Conservation (phyloP, 495 filamentous ascomycete genomes). For the Aspergillus biplanus region DNA sequence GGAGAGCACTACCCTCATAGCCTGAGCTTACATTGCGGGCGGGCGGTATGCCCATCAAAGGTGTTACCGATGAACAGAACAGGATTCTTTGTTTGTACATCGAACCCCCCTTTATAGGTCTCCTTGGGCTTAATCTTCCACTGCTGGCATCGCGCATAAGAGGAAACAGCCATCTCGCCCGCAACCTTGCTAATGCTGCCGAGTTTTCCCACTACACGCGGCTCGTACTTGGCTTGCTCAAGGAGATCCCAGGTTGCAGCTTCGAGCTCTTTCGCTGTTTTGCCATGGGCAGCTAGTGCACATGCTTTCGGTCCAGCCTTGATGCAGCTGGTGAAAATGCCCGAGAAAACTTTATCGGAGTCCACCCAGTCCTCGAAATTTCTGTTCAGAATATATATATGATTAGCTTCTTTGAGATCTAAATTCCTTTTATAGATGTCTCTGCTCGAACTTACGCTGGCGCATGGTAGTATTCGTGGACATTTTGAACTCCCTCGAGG, state of each 20-base stretch:
- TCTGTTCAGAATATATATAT: background rate
- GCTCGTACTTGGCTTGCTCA: background rate
- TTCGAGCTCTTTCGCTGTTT: conserved; percentile 12
- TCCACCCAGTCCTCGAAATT: conserved; percentile 15
- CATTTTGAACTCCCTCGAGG: conserved; percentile 46
- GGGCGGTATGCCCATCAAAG: conserved; percentile 47
- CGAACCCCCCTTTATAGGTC: conserved; percentile 42
- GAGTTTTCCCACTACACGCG: conserved; percentile 4
- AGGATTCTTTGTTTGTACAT: conserved; percentile 47
- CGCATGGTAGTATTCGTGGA: conserved; percentile 40
- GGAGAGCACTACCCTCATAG: conserved; percentile 47
- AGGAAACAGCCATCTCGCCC: conserved; percentile 4
- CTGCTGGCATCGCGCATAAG: conserved; percentile 13
- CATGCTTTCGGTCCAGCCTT: conserved; percentile 9
- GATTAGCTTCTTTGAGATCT: background rate
- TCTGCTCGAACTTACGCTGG: conserved; percentile 4
- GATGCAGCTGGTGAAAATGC: conserved; percentile 8
- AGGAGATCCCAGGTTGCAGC: conserved; percentile 12
- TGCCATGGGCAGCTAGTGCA: conserved; percentile 3
- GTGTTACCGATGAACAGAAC: conserved; percentile 49
- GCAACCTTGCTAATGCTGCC: conserved; percentile 3
- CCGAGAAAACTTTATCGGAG: conserved; percentile 11
- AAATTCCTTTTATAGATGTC: too few species aligned
- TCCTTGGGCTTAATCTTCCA: conserved; percentile 52
- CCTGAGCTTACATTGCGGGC: conserved; percentile 47